phyloP scores from a whole-genome alignment of 257 asterid genomes.

The Rauvolfia tetraphylla region DNA sequence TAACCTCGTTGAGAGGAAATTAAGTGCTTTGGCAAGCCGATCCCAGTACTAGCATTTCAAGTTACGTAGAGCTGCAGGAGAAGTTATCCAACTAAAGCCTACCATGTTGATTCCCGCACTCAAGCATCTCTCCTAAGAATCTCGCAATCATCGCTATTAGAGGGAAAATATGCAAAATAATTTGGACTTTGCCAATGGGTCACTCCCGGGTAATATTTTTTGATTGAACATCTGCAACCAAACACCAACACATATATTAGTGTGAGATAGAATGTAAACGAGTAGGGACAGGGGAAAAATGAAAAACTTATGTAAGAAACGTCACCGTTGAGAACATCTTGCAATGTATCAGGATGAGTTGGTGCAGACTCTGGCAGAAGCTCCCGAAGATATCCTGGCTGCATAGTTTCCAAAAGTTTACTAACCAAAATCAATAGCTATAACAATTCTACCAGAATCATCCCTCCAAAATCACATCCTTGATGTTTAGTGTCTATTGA shows the following conservation, averaged over 20 bases:
- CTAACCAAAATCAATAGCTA: no score
- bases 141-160: slow-evolving; percentile 89
- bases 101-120: slow-evolving; percentile 92
- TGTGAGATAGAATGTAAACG: background rate
- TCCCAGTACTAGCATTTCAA: slow-evolving; percentile 83
- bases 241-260: background rate
- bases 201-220: slow-evolving; percentile 91
- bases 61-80: slow-evolving; percentile 99
- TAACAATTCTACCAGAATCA: no score
- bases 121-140: slow-evolving; percentile 92
- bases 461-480: no score
- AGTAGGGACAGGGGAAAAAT: background rate
- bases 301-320: slow-evolving; percentile 10
- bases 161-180: slow-evolving; percentile 76
- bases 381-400: slow-evolving; percentile 95
- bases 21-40: slow-evolving; percentile 90
- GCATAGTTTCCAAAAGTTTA: slow-evolving; percentile 18
- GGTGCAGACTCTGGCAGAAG: slow-evolving; percentile 90
- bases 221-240: slow-evolving; percentile 56
- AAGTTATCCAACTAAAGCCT: slow-evolving; percentile 95
- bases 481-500: no score
- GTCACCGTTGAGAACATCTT: slow-evolving; percentile 76
- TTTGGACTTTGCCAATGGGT: slow-evolving; percentile 98
- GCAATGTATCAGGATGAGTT: slow-evolving; percentile 59
- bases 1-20: slow-evolving; percentile 72